Evolutionary conservation across 1,139 yeast genomes (phyloP).

Genomic region (Geotrichum candidum): DNA sequence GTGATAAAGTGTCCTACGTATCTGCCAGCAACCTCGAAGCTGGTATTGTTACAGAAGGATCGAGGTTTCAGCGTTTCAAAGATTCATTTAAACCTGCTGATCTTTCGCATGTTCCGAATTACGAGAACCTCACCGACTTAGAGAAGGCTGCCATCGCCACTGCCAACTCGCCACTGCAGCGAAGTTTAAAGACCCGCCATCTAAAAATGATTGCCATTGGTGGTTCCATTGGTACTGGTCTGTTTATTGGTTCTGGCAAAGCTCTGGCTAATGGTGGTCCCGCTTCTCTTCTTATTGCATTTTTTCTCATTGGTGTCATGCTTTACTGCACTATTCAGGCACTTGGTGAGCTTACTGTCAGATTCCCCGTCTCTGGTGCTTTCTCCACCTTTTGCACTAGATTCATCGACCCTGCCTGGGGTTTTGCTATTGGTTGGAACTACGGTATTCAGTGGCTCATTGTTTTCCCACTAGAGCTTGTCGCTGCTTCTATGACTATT

Average conservation of each 20-base stretch:
- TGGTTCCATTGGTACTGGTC: slow-evolving; percentile 77
- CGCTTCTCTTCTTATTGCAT: slow-evolving; percentile 56
- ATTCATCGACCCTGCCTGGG: slow-evolving; percentile 60
- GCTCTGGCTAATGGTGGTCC: slow-evolving; percentile 72
- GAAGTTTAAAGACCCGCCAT: slow-evolving; percentile 46
- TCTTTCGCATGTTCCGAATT: slow-evolving; percentile 17
- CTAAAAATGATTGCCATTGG: slow-evolving; percentile 72
- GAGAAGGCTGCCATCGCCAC: slow-evolving; percentile 30
- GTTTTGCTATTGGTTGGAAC: slow-evolving; percentile 79
- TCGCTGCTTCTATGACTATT: slow-evolving; percentile 67
- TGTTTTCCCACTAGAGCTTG: slow-evolving; percentile 67
- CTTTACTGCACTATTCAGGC: slow-evolving; percentile 52
- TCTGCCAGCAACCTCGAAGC: slow-evolving; percentile 41
- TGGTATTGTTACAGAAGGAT: slow-evolving; percentile 23
- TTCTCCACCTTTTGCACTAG: slow-evolving; percentile 50
- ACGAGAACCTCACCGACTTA: slow-evolving; percentile 24
- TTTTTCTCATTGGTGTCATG: slow-evolving; percentile 38
- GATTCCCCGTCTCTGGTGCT: slow-evolving; percentile 58
- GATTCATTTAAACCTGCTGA: slow-evolving; percentile 30
- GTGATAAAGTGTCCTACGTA: slow-evolving; percentile 40
- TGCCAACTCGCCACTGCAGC: slow-evolving; percentile 37
- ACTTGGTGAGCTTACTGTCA: slow-evolving; percentile 56
- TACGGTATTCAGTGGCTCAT: slow-evolving; percentile 73
- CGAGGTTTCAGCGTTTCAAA: slow-evolving; percentile 25
- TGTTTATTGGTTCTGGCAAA: slow-evolving; percentile 69